Base-by-base conservation (phyloP, 2,329 filamentous ascomycete genomes). In the Bipolaris oryzae region DNA sequence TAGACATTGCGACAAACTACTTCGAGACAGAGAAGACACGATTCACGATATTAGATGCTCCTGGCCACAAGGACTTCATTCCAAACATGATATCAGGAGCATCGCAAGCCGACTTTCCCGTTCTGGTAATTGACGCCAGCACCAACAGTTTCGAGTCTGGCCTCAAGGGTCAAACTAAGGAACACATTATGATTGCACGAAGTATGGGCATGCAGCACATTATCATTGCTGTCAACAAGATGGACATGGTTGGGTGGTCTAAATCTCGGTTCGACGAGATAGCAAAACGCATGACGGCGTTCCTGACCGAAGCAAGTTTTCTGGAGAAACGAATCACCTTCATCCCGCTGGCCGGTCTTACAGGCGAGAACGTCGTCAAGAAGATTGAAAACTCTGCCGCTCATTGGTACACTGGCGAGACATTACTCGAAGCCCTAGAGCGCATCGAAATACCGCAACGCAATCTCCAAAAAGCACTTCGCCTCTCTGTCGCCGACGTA, bases 41-140 rank as follows among this genome's bases (percentile, higher is more conserved):
- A 10, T 98, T 98, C 71, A 98, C 95, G 1, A 96, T 99, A 43
- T 83, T 99, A 4, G 95, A 99, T 74, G 94, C 95, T 0, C 95
- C 95, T 0, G 95, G 95, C 0, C 95, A 99, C 76, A 86, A 88
- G 58, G 95, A 99, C 74, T 99, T 98, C 72, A 92, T 99, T 18
- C 95, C 95, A 0, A 99, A 97, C 75, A 99, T 99, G 95, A 97
- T 99, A 74, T 94, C 94, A 2, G 95, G 95, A 13, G 92, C 94
- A 3, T 95, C 91, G 57, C 94, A 97, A 77, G 96, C 95, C 9
- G 95, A 99, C 74, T 95, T 98, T 76, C 95, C 93, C 0, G 89
- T 99, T 0, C 81, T 99, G 3, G 95, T 99, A 18, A 91, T 99
- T 58, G 95, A 99, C 74, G 90, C 94, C 4, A 89, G 90, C 55